Base-by-base conservation (phyloP, 2,329 filamentous ascomycete genomes). In the Didymella lethalis region DNA sequence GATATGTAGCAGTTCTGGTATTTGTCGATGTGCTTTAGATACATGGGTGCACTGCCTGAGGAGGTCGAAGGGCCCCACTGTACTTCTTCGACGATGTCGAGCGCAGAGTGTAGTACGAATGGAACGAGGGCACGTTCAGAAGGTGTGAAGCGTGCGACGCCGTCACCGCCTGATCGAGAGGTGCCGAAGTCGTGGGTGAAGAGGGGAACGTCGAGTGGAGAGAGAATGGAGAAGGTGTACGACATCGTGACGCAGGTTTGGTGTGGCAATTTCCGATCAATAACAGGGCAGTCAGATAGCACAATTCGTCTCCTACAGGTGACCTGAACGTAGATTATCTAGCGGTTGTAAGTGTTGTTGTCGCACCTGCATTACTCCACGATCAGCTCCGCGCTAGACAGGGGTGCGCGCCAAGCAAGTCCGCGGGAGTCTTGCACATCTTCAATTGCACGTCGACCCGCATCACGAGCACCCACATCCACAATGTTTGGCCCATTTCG, bases 171-270 rank as follows among this genome's bases (percentile, higher is more conserved):
- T 70, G 93, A 90, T 79, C 97, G 97, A 40, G 92, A 96, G 38
- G 94, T 97, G 71, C 95, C 95, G 77, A 99, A 99, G 75, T 97
- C 93, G 79, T 96, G 88, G 81, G 96, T 94, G 81, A 98, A 99
- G 67, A 99, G 86, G 32, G 95, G 94, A 75, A 94, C 96, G 82
- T 99, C 95, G 71, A 92, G 91, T 23, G 93, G 96, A 74, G 93
- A 95, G 77, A 99, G 88, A 69, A 99, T 97, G 75, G 91, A 91
- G 81, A 99, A 98, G 83, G 97, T 97, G 85, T 98, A 99, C 61
- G 93, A 97, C 95, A 98, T 98, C 64, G 68, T 83, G 69, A 23
- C 44, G 29, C 8, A 16, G 18, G 23, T 41, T 56, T 3, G 7
- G 8, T 12, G 20, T 36, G 2, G 16, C 4, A 5, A 32, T 1